A percentile compares a stretch with the other conserved stretches of the same genome.
Conservation (phyloP, 2,329 filamentous ascomycete genomes). For the Botryotinia calthae region DNA sequence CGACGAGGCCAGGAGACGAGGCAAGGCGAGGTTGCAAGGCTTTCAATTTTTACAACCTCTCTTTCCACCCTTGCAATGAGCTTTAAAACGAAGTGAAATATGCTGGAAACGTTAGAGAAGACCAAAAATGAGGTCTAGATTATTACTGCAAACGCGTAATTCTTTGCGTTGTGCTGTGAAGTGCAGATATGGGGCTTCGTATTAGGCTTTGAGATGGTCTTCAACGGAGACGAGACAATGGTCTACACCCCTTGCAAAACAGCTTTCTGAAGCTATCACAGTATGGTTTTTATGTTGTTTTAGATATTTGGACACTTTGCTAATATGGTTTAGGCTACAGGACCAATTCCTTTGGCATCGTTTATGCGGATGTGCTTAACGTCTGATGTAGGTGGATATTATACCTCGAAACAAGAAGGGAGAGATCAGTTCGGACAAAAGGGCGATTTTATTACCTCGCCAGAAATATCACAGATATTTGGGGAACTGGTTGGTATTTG, state of each 20-base stretch:
- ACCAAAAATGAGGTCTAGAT: slow-evolving; percentile 35
- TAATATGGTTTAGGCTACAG: slow-evolving; percentile 64
- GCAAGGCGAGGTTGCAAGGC: slow-evolving; percentile 14
- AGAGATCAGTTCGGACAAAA: slow-evolving; percentile 88
- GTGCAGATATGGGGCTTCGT: slow-evolving; percentile 27
- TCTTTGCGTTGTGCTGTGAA: slow-evolving; percentile 28
- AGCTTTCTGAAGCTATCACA: slow-evolving; percentile 80
- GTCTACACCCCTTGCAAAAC: slow-evolving; percentile 90
- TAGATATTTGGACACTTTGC: slow-evolving; percentile 4
- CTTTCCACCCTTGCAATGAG: slow-evolving; percentile 5
- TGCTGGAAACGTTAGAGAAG: slow-evolving; percentile 19
- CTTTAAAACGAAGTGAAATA: slow-evolving; percentile 21
- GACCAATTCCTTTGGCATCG: slow-evolving; percentile 84
- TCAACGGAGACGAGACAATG: slow-evolving; percentile 52
- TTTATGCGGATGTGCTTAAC: slow-evolving; percentile 99
- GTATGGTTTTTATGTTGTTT: slow-evolving; percentile 47
- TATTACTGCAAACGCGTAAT: slow-evolving; percentile 30
- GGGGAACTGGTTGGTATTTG: slow-evolving; percentile 92
- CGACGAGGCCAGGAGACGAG: slow-evolving; percentile 15
- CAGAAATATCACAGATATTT: slow-evolving; percentile 96
- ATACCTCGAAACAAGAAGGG: slow-evolving; percentile 68
- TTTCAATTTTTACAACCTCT: slow-evolving; percentile 21
- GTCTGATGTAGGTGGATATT: slow-evolving; percentile 86
- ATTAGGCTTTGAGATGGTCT: slow-evolving; percentile 33
- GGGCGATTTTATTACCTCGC: slow-evolving; percentile 95